Evolutionary conservation across 176 grass and related monocot species (phyloP), one percentile per base, ranked within the genome.

Genomic region (Oryza officinalis): DNA sequence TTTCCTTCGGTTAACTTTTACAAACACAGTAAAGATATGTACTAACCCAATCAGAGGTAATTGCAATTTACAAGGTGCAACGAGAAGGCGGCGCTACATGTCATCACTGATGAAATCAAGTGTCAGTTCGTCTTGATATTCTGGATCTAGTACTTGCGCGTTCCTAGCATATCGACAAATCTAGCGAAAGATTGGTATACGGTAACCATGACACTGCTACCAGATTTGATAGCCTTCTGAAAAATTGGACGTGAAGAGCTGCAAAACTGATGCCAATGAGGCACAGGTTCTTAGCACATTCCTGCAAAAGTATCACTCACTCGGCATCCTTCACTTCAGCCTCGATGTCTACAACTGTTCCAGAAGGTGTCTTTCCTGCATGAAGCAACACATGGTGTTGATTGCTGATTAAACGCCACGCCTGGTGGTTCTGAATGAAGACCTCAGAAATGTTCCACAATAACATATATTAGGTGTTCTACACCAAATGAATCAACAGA

Each of bases 271-370:
- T 17, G 33, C 6, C 23, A 49, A 43, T 0, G 67, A 30, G 0
- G 6, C 60, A 46, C 13, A 15, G 69, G 2, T 46, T 72, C 40
- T 27, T 13, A 27, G 13, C 2, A 20, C 4, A n/a, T 13, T 49
- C 13, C 9, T 18, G 26, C 28, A 11, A 10, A 78, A 38, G 67
- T 30, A 80, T 94, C 87, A 94, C 13, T 94, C 92, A 0, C 37
- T 38, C 37, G 37, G 87, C 81, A 13, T 94, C 92, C 78, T 85
- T 94, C 27, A 94, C 92, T 59, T 94, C 92, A 54, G 92, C 92
- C 69, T 94, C 92, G 1, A 94, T 71, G 14, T 94, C 92, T 66
- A 94, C 89, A 14, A 94, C 64, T 14, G 87, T 75, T 69, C 85
- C 77, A 18, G 89, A 89, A 47, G 87, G 59, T 1, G 78, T 57